Conservation (phyloP, 2,329 filamentous ascomycete species). For the Eurotiales sp. region DNA sequence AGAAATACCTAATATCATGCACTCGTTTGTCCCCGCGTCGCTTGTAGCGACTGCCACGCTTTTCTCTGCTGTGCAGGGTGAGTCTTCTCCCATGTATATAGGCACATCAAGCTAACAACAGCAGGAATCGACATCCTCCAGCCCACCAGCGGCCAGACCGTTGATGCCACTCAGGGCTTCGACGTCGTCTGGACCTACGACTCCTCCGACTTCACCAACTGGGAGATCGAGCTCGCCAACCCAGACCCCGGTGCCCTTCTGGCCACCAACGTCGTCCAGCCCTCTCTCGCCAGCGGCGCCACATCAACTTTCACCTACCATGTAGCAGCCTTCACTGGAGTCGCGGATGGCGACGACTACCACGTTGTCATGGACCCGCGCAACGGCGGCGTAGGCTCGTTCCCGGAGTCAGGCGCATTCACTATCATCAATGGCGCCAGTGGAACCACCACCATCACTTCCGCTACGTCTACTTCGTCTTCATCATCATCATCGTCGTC, state of each 20-base stretch:
- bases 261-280: constrained; percentile 10
- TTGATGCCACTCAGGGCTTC: constrained; percentile 12
- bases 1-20: constrained; percentile 8
- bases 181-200: constrained; percentile 15
- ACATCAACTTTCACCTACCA: constrained; percentile 10
- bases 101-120: not conserved
- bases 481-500: not conserved
- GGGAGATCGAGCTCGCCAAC: constrained; percentile 14
- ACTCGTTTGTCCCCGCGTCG: constrained; percentile 10
- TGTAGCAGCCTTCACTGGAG: constrained; percentile 8
- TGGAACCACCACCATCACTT: constrained; percentile 1
- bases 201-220: constrained; percentile 12
- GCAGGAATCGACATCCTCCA: constrained; percentile 11
- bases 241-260: constrained; percentile 5
- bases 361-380: constrained; percentile 12
- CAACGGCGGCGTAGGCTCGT: not conserved
- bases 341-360: constrained; percentile 9
- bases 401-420: constrained; percentile 12
- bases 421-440: constrained; percentile 9
- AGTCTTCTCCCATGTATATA: not conserved
- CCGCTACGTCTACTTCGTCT: not conserved
- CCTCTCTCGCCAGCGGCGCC: not conserved
- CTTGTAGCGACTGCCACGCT: constrained; percentile 12
- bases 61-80: constrained; percentile 13
- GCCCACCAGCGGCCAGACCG: constrained; percentile 9